Evolutionary conservation across 2,329 filamentous ascomycete species (phyloP).

Genomic region (Monilinia vaccinii-corymbosi): DNA sequence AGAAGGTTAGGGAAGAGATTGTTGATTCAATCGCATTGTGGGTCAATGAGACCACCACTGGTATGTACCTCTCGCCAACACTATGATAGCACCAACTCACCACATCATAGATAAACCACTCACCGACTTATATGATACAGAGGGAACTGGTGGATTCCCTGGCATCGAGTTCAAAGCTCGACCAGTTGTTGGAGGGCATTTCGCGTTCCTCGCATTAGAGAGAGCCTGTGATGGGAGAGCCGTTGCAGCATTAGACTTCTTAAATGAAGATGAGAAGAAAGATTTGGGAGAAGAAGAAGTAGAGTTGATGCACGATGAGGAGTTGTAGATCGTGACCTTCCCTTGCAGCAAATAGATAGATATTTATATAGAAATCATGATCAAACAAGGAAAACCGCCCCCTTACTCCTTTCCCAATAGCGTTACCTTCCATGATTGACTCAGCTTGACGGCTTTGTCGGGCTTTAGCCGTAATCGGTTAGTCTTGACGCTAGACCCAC

Average conservation of each 20-base stretch:
- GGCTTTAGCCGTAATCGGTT: slow-evolving; percentile 7
- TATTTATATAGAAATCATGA: too few relatives aligned
- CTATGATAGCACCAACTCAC: slow-evolving; percentile 10
- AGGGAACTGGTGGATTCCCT: slow-evolving; percentile 66
- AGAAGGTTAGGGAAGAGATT: slow-evolving; percentile 59
- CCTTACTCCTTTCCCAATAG: too few relatives aligned
- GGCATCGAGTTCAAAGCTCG: slow-evolving; percentile 69
- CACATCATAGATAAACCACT: slow-evolving; percentile 53
- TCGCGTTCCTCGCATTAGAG: slow-evolving; percentile 74
- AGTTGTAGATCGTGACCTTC: slow-evolving; percentile 15
- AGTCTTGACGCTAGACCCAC: slow-evolving; percentile 7
- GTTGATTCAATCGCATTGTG: slow-evolving; percentile 65
- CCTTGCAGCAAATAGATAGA: too few relatives aligned
- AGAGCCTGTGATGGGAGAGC: slow-evolving; percentile 67
- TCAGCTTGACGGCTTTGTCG: background rate
- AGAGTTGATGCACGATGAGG: slow-evolving; percentile 13
- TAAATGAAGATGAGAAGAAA: slow-evolving; percentile 32
- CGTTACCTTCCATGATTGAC: too few relatives aligned
- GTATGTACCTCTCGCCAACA: slow-evolving; percentile 31
- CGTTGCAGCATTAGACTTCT: slow-evolving; percentile 44
- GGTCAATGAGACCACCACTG: slow-evolving; percentile 73
- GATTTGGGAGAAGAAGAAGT: background rate
- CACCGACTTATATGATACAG: slow-evolving; percentile 75
- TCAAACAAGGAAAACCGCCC: too few relatives aligned
- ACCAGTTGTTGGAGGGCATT: slow-evolving; percentile 78